These are phyloP conservation scores for Fusarium sp. DNA, from an alignment of 2,329 filamentous ascomycete species.

Conservation along the genomic window DNA sequence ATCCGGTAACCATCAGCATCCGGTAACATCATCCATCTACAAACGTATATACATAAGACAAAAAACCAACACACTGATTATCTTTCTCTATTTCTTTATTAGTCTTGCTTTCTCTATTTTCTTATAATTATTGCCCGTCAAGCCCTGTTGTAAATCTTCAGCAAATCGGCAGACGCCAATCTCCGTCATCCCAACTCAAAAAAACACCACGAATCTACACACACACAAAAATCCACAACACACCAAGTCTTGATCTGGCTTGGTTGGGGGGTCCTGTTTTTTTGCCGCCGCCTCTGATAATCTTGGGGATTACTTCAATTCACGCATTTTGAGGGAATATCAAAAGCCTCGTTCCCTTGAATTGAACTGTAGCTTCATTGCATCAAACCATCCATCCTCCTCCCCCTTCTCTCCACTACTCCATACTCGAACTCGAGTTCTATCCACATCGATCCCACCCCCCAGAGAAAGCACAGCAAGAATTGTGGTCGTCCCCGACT, in stretches of 20 bases:
- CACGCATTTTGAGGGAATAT: constrained; percentile 18
- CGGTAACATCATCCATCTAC: constrained; percentile 23
- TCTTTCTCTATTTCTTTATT: not conserved
- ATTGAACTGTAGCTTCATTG: not conserved
- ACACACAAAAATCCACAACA: constrained; percentile 15
- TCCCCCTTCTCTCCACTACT: constrained; percentile 1
- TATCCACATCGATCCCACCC: constrained; percentile 19
- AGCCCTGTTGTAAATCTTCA: constrained; percentile 10
- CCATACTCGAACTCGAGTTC: not conserved
- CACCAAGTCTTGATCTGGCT: constrained; percentile 16
- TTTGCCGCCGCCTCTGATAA: constrained; percentile 25
- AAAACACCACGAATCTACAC: constrained; percentile 8
- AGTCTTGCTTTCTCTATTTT: not conserved
- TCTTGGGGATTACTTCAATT: constrained; percentile 6
- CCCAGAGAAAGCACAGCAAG: constrained; percentile 8
- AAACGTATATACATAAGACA: constrained; percentile 19
- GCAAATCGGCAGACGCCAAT: constrained; percentile 21
- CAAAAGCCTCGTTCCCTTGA: constrained; percentile 19
- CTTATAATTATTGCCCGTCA: not conserved
- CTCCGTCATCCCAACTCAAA: constrained; percentile 22
- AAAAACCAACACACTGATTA: not conserved
- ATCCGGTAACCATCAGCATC: constrained; percentile 35
- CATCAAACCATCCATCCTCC: not conserved
- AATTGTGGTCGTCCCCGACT: constrained; percentile 7
- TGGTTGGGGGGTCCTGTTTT: not conserved